phyloP scores from a whole-genome alignment of 2,329 filamentous ascomycete genomes.

The Fusarium camptoceras region DNA sequence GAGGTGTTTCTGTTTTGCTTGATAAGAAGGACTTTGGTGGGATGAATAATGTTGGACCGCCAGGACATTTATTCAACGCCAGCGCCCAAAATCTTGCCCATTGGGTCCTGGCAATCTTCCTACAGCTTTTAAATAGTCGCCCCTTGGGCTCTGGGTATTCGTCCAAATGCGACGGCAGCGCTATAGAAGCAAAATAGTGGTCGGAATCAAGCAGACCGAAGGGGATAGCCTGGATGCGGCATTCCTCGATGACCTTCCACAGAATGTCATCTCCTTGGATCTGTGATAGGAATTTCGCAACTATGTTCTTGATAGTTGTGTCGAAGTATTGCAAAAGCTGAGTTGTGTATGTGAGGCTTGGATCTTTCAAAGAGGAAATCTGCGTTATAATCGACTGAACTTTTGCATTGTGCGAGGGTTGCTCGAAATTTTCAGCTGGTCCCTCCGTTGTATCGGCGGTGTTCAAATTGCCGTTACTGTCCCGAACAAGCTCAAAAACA shows the following conservation, averaged over 20 bases:
- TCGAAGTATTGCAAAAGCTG: neutral
- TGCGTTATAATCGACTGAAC: too few species aligned
- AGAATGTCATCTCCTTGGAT: neutral
- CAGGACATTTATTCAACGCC: neutral
- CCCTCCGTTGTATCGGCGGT: accelerated
- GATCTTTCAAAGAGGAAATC: too few species aligned
- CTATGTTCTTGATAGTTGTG: neutral
- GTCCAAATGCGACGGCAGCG: too few species aligned
- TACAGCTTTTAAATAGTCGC: too few species aligned
- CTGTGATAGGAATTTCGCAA: neutral
- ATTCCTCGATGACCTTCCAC: neutral
- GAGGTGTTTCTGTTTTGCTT: neutral
- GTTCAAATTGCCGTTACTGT: neutral
- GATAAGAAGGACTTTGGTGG: neutral
- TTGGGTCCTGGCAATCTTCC: too few species aligned
- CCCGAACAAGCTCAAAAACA: too few species aligned
- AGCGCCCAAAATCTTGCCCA: neutral
- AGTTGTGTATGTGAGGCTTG: accelerated
- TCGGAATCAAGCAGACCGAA: too few species aligned
- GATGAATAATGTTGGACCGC: neutral
- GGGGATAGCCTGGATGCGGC: neutral
- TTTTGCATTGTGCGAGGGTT: too few species aligned
- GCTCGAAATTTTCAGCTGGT: too few species aligned
- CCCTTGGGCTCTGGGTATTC: too few species aligned
- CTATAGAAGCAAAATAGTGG: too few species aligned